These are phyloP conservation scores for Herpotrichia juniperi DNA, from an alignment of 2,329 filamentous ascomycete genomes.

Conservation along the genomic window DNA sequence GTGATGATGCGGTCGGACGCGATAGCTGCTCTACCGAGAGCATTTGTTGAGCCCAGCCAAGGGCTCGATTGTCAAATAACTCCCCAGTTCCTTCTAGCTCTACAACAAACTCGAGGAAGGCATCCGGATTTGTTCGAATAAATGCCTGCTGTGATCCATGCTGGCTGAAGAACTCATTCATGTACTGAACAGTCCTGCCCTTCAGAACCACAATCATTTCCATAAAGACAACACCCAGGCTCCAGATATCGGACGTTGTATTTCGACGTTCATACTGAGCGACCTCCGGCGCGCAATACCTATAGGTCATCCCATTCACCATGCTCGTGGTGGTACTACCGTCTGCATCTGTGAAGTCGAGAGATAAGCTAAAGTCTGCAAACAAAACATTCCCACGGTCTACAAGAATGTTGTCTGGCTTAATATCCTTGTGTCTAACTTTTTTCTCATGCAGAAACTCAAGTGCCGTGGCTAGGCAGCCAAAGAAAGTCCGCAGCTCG, in stretches of 20 bases:
- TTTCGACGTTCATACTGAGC: constrained; percentile 14
- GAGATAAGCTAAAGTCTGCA: constrained; percentile 34
- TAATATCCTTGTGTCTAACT: constrained; percentile 39
- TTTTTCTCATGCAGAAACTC: constrained; percentile 29
- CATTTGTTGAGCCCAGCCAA: constrained; percentile 18
- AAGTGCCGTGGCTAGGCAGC: constrained; percentile 29
- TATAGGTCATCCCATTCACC: constrained; percentile 16
- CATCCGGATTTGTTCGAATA: constrained; percentile 15
- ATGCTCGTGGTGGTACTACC: constrained; percentile 19
- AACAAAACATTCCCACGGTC: constrained; percentile 22
- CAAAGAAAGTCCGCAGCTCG: constrained; percentile 29
- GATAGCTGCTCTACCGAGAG: constrained; percentile 7
- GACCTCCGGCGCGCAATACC: constrained; percentile 25
- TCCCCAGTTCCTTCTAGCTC: constrained; percentile 9
- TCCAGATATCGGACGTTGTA: constrained; percentile 22
- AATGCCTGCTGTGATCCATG: constrained; percentile 12
- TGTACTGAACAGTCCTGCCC: constrained; percentile 1
- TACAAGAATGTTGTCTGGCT: constrained; percentile 38
- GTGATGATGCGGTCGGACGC: constrained; percentile 17
- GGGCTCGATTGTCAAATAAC: constrained; percentile 10
- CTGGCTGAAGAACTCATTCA: constrained; percentile 14
- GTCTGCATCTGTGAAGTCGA: constrained; percentile 16
- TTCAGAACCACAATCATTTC: no score
- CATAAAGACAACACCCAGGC: constrained; percentile 21
- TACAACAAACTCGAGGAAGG: constrained; percentile 7